Conservation (phyloP, 2,329 filamentous ascomycete genomes). For the Beauveria australis region DNA sequence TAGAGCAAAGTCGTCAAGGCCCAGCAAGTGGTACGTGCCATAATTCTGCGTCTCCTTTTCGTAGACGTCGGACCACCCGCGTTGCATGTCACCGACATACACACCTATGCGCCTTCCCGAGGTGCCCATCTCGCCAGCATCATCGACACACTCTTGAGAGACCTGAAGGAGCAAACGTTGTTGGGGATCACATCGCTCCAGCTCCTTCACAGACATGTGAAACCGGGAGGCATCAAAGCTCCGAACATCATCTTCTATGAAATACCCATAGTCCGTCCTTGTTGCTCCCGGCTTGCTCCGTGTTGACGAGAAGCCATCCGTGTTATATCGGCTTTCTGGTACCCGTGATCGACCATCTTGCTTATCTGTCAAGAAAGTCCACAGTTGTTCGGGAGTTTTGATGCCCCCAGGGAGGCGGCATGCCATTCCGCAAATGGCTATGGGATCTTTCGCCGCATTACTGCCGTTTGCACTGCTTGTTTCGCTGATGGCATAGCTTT, state of each 20-base stretch:
- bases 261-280: constrained; percentile 8
- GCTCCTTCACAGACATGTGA: not conserved
- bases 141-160: constrained; percentile 18
- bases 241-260: constrained; percentile 10
- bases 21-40: not conserved
- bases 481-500: not conserved
- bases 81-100: constrained; percentile 1
- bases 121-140: not conserved
- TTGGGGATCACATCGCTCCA: constrained; percentile 19
- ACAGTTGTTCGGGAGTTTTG: constrained; percentile 8
- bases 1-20: not conserved
- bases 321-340: constrained; percentile 13
- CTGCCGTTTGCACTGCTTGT: not conserved
- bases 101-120: not conserved
- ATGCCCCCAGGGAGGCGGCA: constrained; percentile 12
- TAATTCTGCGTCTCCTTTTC: not conserved
- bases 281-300: not conserved
- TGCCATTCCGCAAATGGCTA: constrained; percentile 14
- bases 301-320: constrained; percentile 10
- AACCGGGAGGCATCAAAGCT: constrained; percentile 6
- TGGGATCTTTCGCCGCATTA: not conserved
- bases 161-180: constrained; percentile 23
- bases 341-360: constrained; percentile 10
- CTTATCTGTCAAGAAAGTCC: constrained; percentile 10
- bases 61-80: not conserved